Base-by-base conservation (phyloP, 2,329 filamentous ascomycete genomes). In the Dactylellina sp. region DNA sequence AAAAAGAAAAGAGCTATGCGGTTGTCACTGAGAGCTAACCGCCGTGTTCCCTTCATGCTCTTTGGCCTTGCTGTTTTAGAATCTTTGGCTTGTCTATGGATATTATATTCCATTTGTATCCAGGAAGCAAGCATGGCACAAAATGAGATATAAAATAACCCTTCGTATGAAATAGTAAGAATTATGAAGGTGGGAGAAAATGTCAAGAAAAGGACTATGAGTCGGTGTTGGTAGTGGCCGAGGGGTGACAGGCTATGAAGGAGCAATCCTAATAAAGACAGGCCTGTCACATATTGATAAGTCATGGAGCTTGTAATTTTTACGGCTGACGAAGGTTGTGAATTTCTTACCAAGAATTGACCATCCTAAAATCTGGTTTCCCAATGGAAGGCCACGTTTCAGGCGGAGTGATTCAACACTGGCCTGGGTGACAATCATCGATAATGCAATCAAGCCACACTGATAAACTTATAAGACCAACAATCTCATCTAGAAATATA, bases 131-230 rank as follows among this genome's bases (percentile, higher is more conserved):
- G 83, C 20, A 89, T 91, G 61, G 90, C 84, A 79, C 89, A 93
- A 81, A 97, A 99, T 9, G 90, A 88, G 71, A 97, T 88, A 81
- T 98, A 99, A 81, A 99, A 99, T 1, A 99, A 85, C 0, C 94
- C 94, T 81, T 99, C 95, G 82, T 96, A 99, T 0, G 94, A 97
- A 78, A 98, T 97, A 6, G 93, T 96, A 56, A 99, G 87, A 79
- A 99, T 94, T 79, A 99, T 90, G 81, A 98, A 99, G 0, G 91
- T 90, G 0, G 95, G 95, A 0, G 94, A 91, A 80, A 96, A 98
- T 3, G 93, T 91, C 53, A 99, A 85, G 83, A 98, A 99, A 61
- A 97, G 89, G 77, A 96, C 87, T 77, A 93, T 86, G 2, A 99
- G 84, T 22, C 93, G 89, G 81, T 98, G 93, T 77, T 98, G 87